Evolutionary conservation across 495 filamentous ascomycete species (phyloP).

Genomic region (Annulohypoxylon maeteangense): DNA sequence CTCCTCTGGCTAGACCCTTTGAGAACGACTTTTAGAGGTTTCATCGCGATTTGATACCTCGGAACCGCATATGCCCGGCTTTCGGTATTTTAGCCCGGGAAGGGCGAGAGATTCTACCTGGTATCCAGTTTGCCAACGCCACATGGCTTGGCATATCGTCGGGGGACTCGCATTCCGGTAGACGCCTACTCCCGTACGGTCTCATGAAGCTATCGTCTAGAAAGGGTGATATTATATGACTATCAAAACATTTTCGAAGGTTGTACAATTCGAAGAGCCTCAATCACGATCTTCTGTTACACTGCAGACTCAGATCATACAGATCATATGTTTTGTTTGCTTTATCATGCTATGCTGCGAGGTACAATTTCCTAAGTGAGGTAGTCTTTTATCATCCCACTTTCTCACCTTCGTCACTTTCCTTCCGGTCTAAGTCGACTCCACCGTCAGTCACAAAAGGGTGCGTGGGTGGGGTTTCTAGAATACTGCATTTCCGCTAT

Average conservation of each 20-base stretch:
- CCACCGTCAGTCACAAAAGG: neutral
- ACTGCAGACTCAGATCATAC: slow-evolving; percentile 14
- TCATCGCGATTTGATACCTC: slow-evolving; percentile 17
- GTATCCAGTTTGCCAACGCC: neutral
- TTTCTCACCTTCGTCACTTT: neutral
- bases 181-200: neutral
- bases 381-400: neutral
- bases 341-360: neutral
- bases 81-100: slow-evolving; percentile 10
- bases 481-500: slow-evolving; percentile 3
- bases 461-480: neutral
- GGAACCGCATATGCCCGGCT: slow-evolving; percentile 9
- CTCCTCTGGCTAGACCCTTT: slow-evolving; percentile 5
- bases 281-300: slow-evolving; percentile 23
- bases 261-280: slow-evolving; percentile 20
- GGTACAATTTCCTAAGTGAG: neutral
- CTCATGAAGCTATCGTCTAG: slow-evolving; percentile 6
- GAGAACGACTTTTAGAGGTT: slow-evolving; percentile 11
- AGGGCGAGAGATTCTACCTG: neutral
- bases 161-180: neutral
- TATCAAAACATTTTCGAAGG: neutral
- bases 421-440: neutral
- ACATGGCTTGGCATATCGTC: neutral
- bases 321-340: slow-evolving; percentile 3
- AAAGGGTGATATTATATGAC: neutral